Base-by-base conservation (phyloP, 805 yeast genomes). In the Spathaspora boniae region DNA sequence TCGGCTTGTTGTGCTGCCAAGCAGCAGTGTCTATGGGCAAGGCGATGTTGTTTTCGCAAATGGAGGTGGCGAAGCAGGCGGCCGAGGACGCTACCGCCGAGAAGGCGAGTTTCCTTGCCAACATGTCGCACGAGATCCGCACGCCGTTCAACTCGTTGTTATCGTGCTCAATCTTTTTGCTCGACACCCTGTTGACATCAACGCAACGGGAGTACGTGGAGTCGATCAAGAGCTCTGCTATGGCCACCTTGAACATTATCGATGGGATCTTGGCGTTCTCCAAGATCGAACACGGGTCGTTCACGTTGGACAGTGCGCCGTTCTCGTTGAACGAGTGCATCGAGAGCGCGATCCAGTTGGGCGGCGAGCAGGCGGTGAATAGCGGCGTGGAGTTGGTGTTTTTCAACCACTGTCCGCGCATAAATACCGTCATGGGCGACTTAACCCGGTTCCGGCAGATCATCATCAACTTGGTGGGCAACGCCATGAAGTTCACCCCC, bases 81-180 rank as follows among this genome's bases (percentile, higher is more conserved):
- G 78, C 78, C 1, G 77, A 72, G 41, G 75, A 69, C 34, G 77
- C 78, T 4, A 72, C 76, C 1, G 72, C 72, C 4, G 76, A 71
- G 46, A 74, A 72, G 52, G 74, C 78, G 4, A 71, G 74, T 34
- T 74, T 74, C 47, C 48, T 74, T 38, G 68, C 68, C 16, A 74
- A 74, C 42, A 74, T 74, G 80, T 73, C 78, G 2, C 80, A 74
- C 45, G 80, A 74, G 43, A 73, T 74, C 32, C 54, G 80, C 33
- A 74, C 80, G 2, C 80, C 80, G 1, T 74, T 74, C 53, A 74
- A 75, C 45, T 70, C 75, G 2, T 56, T 71, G 21, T 54, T 72
- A 37, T 69, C 74, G 12, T 71, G 74, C 48, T 63, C 74, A 2
- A 65, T 72, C 3, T 68, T 74, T 42, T 55, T 74, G 37, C 52